phyloP scores from a whole-genome alignment of 2,329 filamentous ascomycete species.

The Cercospora sojina region DNA sequence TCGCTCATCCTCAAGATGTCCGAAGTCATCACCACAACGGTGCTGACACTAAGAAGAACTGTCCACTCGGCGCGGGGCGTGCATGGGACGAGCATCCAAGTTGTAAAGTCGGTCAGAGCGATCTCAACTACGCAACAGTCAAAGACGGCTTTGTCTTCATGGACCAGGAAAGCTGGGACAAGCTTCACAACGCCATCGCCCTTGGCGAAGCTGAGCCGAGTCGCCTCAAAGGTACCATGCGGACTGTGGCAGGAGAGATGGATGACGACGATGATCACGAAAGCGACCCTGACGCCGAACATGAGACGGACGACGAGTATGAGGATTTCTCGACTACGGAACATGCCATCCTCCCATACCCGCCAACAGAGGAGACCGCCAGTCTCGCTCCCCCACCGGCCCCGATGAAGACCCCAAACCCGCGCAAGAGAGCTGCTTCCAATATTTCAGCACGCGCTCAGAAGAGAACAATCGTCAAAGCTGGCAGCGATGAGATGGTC shows the following conservation, averaged over 20 bases:
- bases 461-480: neutral
- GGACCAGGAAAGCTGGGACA: conserved; percentile 28
- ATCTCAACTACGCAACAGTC: conserved; percentile 25
- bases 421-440: conserved; percentile 16
- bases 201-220: conserved; percentile 14
- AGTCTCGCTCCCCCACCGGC: neutral
- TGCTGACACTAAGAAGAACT: conserved; percentile 1
- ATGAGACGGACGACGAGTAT: conserved; percentile 6
- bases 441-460: neutral
- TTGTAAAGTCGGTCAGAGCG: conserved; percentile 22
- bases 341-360: neutral
- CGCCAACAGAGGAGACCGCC: neutral
- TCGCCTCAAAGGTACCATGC: neutral
- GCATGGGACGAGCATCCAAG: conserved; percentile 29
- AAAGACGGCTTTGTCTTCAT: conserved; percentile 29
- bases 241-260: neutral
- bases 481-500: neutral
- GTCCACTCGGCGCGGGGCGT: conserved; percentile 8
- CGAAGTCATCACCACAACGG: conserved; percentile 26
- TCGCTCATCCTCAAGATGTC: conserved; percentile 31
- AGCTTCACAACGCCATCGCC: conserved; percentile 25
- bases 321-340: neutral
- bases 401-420: neutral
- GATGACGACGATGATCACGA: neutral
- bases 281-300: neutral